Conservation (phyloP, 805 yeast genomes). For the Starmerella floricola region DNA sequence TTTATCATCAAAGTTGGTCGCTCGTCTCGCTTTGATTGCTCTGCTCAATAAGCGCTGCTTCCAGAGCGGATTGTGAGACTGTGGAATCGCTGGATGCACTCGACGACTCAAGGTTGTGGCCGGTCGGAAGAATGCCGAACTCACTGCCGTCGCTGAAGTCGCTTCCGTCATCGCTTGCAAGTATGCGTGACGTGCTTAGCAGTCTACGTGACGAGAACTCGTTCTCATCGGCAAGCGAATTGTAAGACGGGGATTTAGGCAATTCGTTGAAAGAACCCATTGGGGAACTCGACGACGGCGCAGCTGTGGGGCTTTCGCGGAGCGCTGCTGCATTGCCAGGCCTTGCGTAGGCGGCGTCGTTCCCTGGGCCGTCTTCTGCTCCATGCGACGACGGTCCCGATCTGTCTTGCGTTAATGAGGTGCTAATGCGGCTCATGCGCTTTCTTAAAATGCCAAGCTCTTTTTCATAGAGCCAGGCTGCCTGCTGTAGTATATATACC, state of each 20-base stretch:
- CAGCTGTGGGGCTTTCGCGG: too few species aligned
- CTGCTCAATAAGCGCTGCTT: slow-evolving; percentile 27
- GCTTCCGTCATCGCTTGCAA: slow-evolving; percentile 5
- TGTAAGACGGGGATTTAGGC: too few species aligned
- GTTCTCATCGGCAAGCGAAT: too few species aligned
- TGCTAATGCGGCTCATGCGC: slow-evolving; percentile 24
- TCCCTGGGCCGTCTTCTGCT: not conserved
- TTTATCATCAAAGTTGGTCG: not conserved
- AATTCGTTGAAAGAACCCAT: too few species aligned
- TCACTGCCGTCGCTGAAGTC: slow-evolving; percentile 10
- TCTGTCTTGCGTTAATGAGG: not conserved
- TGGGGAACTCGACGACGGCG: too few species aligned
- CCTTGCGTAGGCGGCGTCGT: not conserved
- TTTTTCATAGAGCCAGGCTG: slow-evolving; percentile 34
- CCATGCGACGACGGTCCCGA: not conserved
- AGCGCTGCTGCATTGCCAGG: too few species aligned
- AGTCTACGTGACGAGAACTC: slow-evolving; percentile 12
- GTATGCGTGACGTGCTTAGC: slow-evolving; percentile 13
- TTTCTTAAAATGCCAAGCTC: slow-evolving; percentile 29
- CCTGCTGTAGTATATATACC: slow-evolving; percentile 32
- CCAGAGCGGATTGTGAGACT: slow-evolving; percentile 28
- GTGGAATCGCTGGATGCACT: slow-evolving; percentile 22
- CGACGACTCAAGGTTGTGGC: not conserved
- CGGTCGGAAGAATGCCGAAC: slow-evolving; percentile 13
- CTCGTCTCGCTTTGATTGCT: not conserved